Evolutionary conservation across 1,284 basidiomycete genomes (phyloP), one percentile per base, ranked within the genome.

Genomic region (Ceratobasidium papillatum): DNA sequence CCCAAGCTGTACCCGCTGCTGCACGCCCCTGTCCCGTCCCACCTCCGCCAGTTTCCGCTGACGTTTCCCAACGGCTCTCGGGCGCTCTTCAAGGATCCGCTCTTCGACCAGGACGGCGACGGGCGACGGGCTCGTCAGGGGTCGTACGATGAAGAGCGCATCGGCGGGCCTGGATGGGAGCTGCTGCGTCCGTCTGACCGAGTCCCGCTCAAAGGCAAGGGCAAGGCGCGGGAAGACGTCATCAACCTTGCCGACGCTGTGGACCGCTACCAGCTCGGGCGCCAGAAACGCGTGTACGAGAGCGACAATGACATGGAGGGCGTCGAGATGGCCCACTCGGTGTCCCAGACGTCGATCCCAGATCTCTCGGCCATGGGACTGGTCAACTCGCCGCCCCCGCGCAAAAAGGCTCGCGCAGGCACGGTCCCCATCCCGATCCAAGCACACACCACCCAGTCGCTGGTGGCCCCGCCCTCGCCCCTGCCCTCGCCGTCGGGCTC

Each of bases 401-500:
- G 91, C 69, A 94, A 94, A 85, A 92, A 91, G 80, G 75, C 75
- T 17, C 77, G 77, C 32, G 76, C 65, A 22, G 62, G 51, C 36
- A 52, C 65, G 4, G 61, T 74, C 34, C 45, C 43, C 25, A 62
- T 61, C 25, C 69, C 54, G 27, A 25, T 36, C 19, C 75, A 64
- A 19, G 27, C 45, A 27, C 41, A 74, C 3, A 64, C 19, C 45
- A 41, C 77, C 19, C 74, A 76, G 41, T 74, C 77, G 2, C 54
- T 72, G 8, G 79, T 91, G 14, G 92, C 91, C 7, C 93, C 93
- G 9, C 92, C 91, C 30, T 94, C 93, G 1, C 92, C 92, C 52
- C 82, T 94, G 41, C 92, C 92, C 7, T 94, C 92, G 14, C 92
- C 92, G 27, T 90, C 90, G 81, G 92, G 91, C 32, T 93, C 93